Evolutionary conservation across 2,329 filamentous ascomycete genomes (phyloP).

Genomic region (Tolypocladium cylindrosporum): DNA sequence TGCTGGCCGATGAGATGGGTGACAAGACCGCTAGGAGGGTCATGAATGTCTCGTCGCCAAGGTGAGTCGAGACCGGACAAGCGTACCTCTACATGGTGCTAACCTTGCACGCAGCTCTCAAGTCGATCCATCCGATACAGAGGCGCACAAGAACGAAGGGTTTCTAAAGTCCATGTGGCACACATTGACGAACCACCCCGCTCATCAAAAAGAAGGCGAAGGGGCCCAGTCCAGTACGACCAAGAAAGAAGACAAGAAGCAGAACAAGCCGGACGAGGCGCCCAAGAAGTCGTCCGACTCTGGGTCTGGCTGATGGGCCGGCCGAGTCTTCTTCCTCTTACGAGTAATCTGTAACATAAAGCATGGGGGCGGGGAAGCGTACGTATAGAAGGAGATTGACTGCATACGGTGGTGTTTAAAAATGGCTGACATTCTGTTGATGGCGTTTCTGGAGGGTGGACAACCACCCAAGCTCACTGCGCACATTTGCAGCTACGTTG

Average conservation of each 20-base stretch:
- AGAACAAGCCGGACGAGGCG: constrained; percentile 16
- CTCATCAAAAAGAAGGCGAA: constrained; percentile 32
- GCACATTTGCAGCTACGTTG: constrained; percentile 15
- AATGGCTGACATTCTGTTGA: constrained; percentile 17
- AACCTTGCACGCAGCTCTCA: constrained; percentile 4
- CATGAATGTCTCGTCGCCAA: constrained; percentile 59
- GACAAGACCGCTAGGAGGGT: constrained; percentile 86
- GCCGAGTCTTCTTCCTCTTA: not conserved
- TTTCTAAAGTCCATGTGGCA: constrained; percentile 94
- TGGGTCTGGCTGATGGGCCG: constrained; percentile 15
- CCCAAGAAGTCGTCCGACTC: constrained; percentile 23
- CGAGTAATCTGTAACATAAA: constrained; percentile 12
- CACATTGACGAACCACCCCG: constrained; percentile 69
- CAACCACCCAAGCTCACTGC: constrained; percentile 10
- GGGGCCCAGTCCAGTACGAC: constrained; percentile 11
- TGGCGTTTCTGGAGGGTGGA: constrained; percentile 17
- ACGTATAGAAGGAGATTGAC: constrained; percentile 10
- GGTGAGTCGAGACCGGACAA: constrained; percentile 12
- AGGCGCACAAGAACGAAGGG: constrained; percentile 68
- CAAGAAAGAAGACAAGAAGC: constrained; percentile 13
- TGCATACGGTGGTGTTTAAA: constrained; percentile 29
- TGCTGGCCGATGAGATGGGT: constrained; percentile 91
- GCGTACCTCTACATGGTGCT: not conserved
- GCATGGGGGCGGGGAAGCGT: constrained; percentile 4
- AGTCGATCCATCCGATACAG: constrained; percentile 17